These are phyloP conservation scores for Trichoderma atroviride DNA, from an alignment of 2,329 filamentous ascomycete genomes.

Conservation along the genomic window DNA sequence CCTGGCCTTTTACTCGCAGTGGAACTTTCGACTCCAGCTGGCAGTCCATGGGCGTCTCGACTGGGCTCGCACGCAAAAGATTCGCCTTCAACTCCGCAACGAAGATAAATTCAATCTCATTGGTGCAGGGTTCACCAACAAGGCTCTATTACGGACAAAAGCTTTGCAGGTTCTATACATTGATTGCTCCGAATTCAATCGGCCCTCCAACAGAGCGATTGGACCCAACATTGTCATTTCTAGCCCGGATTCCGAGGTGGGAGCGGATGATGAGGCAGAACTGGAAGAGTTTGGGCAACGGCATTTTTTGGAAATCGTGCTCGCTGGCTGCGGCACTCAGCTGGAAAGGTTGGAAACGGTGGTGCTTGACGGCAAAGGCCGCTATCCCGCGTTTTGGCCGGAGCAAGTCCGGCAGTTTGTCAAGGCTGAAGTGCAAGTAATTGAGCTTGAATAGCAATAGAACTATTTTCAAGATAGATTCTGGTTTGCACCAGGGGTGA, in stretches of 20 bases:
- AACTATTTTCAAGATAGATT: too few relatives aligned
- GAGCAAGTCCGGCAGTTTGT: constrained; percentile 5
- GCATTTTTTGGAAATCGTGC: not conserved
- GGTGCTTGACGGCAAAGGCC: constrained; percentile 4
- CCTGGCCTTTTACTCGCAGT: constrained; percentile 3
- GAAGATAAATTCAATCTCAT: not conserved
- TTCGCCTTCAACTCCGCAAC: not conserved
- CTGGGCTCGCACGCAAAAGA: constrained; percentile 3
- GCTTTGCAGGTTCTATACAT: not conserved
- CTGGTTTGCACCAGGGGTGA: too few relatives aligned
- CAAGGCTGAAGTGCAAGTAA: not conserved
- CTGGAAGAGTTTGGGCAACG: too few relatives aligned
- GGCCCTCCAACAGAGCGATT: not conserved
- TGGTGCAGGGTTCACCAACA: not conserved
- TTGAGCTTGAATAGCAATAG: too few relatives aligned
- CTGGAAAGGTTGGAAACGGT: constrained; percentile 4
- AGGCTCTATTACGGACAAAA: not conserved
- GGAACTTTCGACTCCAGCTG: constrained; percentile 1
- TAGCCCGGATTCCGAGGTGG: not conserved
- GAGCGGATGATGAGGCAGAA: not conserved
- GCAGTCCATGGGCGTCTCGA: constrained; percentile 8
- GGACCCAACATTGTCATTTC: not conserved
- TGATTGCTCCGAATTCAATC: not conserved
- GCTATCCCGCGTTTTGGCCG: constrained; percentile 9
- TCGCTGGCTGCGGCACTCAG: not conserved